Evolutionary conservation across 2,329 filamentous ascomycete species (phyloP).

Genomic region (Trichoderma sp.): DNA sequence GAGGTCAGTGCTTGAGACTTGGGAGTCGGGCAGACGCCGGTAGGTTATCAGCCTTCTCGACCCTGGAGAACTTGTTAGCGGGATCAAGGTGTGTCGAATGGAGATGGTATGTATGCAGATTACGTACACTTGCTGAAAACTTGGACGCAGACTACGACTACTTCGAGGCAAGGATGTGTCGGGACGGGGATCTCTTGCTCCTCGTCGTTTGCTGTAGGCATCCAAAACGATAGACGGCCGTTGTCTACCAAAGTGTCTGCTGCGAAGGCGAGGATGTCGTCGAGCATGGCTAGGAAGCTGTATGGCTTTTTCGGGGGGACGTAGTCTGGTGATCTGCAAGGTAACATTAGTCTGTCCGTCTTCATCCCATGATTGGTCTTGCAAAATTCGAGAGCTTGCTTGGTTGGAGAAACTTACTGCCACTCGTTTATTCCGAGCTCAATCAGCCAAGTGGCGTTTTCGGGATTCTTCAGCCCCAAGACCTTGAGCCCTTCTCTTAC

Average conservation of each 20-base stretch:
- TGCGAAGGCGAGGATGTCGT: constrained; percentile 84
- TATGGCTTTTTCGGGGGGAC: constrained; percentile 89
- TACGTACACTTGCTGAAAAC: constrained; percentile 79
- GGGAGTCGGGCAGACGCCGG: constrained; percentile 60
- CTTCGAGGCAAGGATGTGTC: constrained; percentile 68
- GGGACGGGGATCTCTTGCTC: constrained; percentile 74
- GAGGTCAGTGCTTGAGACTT: constrained; percentile 47
- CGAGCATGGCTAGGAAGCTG: constrained; percentile 83
- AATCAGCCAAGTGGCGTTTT: constrained; percentile 56
- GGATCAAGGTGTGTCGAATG: neutral
- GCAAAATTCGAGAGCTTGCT: neutral
- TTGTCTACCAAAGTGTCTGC: constrained; percentile 70
- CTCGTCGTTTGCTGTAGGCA: constrained; percentile 84
- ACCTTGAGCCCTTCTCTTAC: constrained; percentile 90
- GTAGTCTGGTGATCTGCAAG: constrained; percentile 54
- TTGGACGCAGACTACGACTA: constrained; percentile 77
- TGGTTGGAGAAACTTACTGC: constrained; percentile 49
- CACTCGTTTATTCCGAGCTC: constrained; percentile 68
- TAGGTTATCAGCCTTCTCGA: constrained; percentile 87
- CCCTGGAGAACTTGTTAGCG: constrained; percentile 51
- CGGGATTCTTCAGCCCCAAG: constrained; percentile 69
- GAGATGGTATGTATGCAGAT: neutral
- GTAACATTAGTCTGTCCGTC: neutral
- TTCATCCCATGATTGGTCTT: neutral
- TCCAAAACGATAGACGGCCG: constrained; percentile 90